Conservation (phyloP, 1,284 basidiomycete genomes). For the Ustilago xerochloae region DNA sequence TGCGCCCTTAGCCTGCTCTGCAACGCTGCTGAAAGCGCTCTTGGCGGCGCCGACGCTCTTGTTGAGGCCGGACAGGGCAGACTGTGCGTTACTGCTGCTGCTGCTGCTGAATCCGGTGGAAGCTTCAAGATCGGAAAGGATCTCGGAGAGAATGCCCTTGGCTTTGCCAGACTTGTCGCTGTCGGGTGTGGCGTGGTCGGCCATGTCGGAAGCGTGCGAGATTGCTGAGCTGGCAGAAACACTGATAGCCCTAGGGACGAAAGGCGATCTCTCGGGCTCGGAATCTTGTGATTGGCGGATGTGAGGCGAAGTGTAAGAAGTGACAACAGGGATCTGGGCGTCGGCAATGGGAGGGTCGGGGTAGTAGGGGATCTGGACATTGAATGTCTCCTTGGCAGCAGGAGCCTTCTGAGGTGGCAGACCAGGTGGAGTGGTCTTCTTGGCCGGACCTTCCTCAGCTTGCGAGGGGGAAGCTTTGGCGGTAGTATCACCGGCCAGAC, state of each 20-base stretch:
- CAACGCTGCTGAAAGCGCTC: slow-evolving; percentile 28
- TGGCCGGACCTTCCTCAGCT: slow-evolving; percentile 30
- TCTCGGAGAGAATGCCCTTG: slow-evolving; percentile 41
- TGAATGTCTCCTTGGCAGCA: slow-evolving; percentile 53
- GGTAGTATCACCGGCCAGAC: slow-evolving; percentile 36
- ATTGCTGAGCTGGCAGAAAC: slow-evolving; percentile 50
- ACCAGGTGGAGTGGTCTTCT: slow-evolving; percentile 54
- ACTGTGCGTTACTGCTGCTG: slow-evolving; percentile 1
- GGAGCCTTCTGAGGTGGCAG: slow-evolving; percentile 50
- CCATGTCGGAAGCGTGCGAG: slow-evolving; percentile 41
- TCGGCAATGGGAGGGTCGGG: slow-evolving; percentile 44
- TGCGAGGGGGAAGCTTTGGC: slow-evolving; percentile 38
- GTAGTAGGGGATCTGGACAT: slow-evolving; percentile 60
- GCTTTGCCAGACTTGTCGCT: slow-evolving; percentile 7
- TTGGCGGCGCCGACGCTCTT: slow-evolving; percentile 40
- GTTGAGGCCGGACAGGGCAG: slow-evolving; percentile 21
- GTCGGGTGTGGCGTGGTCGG: slow-evolving; percentile 16
- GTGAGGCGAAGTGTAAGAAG: slow-evolving; percentile 54
- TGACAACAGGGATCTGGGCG: slow-evolving; percentile 52
- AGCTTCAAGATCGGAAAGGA: slow-evolving; percentile 38
- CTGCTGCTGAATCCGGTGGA: slow-evolving; percentile 12
- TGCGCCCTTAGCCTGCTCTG: slow-evolving; percentile 45
- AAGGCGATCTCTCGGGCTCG: slow-evolving; percentile 22
- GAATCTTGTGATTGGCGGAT: slow-evolving; percentile 20
- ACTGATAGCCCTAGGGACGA: slow-evolving; percentile 42